Conservation (phyloP, 768 basidiomycete species). For the Termitomyces sp. region DNA sequence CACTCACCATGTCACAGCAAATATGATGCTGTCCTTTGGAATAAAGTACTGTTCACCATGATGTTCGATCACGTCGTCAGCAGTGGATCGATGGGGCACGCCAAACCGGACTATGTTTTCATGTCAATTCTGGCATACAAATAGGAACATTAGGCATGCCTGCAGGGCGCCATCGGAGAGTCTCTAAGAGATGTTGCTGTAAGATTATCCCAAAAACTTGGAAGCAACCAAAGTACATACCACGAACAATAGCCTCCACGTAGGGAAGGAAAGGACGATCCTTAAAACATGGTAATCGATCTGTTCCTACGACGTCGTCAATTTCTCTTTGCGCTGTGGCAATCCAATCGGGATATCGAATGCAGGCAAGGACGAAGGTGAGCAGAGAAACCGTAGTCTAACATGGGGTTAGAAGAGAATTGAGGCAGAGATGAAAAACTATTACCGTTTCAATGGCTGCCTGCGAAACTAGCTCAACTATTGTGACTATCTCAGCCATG, state of each 20-base stretch:
- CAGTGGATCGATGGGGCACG: not conserved
- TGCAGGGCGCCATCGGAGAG: conserved; percentile 1
- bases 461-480: not conserved
- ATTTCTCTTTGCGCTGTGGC: not conserved
- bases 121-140: not conserved
- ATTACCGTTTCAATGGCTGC: not conserved
- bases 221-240: not conserved
- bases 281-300: not conserved
- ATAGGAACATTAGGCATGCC: not conserved
- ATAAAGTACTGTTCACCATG: not conserved
- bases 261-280: not conserved
- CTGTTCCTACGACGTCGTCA: not conserved
- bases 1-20: not conserved
- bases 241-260: not conserved
- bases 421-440: not conserved
- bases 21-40: not conserved
- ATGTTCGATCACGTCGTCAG: not conserved
- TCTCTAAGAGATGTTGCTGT: not conserved
- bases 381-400: not conserved
- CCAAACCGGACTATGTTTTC: not conserved
- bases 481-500: not conserved
- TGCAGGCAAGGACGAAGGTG: not conserved
- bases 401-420: not conserved
- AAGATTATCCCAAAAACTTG: too few relatives aligned
- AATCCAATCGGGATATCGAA: not conserved